These are phyloP conservation scores for Rhododendron simsii DNA, from an alignment of 148 eudicot species.

Conservation along the genomic window DNA sequence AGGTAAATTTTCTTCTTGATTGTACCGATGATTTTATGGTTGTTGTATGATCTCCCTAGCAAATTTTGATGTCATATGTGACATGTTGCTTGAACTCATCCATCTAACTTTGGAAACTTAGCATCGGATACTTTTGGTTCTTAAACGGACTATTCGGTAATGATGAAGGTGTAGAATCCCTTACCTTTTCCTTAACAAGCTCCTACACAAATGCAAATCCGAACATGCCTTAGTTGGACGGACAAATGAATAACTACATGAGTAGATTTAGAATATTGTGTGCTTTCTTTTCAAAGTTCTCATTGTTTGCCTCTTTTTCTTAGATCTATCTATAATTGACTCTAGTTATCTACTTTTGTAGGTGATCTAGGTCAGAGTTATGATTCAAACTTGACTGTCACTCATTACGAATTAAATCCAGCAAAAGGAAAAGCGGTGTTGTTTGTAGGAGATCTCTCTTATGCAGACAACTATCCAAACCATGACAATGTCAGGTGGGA, in stretches of 20 bases:
- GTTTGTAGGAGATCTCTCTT: constrained; percentile 82
- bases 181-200: neutral
- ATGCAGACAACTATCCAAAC: constrained; percentile 73
- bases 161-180: neutral
- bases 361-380: constrained; percentile 89
- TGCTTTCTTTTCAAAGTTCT: neutral
- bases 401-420: constrained; percentile 78
- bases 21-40: neutral
- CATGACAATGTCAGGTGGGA: constrained; percentile 91
- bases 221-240: neutral
- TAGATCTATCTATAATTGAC: neutral
- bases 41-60: neutral
- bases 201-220: neutral
- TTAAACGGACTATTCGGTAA: neutral
- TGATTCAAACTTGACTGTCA: constrained; percentile 69
- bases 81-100: neutral
- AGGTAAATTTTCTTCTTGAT: constrained; percentile 32
- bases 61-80: neutral
- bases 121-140: neutral
- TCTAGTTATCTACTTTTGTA: constrained; percentile 18
- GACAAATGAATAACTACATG: neutral
- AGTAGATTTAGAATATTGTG: neutral
- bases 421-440: constrained; percentile 56
- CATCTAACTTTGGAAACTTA: neutral
- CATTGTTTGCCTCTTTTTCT: neutral